phyloP scores from a whole-genome alignment of 2,329 filamentous ascomycete species.

The Decorospora gaudefroyi region DNA sequence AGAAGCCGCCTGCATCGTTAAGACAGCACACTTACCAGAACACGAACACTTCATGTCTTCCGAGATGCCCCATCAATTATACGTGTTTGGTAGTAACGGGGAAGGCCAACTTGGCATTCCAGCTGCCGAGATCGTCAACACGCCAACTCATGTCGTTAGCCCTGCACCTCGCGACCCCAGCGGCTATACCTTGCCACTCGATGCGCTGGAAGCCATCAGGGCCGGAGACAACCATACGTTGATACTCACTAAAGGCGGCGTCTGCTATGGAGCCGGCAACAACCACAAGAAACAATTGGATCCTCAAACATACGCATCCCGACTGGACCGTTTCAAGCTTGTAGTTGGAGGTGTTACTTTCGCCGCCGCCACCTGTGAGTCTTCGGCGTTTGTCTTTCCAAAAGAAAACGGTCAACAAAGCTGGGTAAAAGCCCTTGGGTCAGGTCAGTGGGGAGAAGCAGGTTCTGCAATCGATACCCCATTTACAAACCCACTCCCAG shows the following conservation, averaged over 20 bases:
- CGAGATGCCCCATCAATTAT: conserved; percentile 38
- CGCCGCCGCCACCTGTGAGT: conserved; percentile 32
- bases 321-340: conserved; percentile 10
- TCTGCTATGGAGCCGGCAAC: conserved; percentile 69
- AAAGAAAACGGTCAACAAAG: background rate
- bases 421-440: conserved; percentile 22
- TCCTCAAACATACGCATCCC: background rate
- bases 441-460: conserved; percentile 35
- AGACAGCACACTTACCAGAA: no score
- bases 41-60: background rate
- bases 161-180: background rate
- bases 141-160: conserved; percentile 18
- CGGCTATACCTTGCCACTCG: background rate
- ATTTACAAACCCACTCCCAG: conserved; percentile 2
- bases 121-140: conserved; percentile 46
- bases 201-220: conserved; percentile 46
- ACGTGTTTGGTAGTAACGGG: conserved; percentile 59
- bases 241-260: conserved; percentile 63
- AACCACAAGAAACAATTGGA: conserved; percentile 55
- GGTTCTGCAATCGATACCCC: conserved; percentile 11
- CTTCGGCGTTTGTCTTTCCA: conserved; percentile 31
- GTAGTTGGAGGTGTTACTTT: background rate
- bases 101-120: conserved; percentile 58
- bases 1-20: no score
- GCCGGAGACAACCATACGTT: conserved; percentile 89